Conservation (phyloP, 2,329 filamentous ascomycete genomes). For the Apiospora phragmitis region DNA sequence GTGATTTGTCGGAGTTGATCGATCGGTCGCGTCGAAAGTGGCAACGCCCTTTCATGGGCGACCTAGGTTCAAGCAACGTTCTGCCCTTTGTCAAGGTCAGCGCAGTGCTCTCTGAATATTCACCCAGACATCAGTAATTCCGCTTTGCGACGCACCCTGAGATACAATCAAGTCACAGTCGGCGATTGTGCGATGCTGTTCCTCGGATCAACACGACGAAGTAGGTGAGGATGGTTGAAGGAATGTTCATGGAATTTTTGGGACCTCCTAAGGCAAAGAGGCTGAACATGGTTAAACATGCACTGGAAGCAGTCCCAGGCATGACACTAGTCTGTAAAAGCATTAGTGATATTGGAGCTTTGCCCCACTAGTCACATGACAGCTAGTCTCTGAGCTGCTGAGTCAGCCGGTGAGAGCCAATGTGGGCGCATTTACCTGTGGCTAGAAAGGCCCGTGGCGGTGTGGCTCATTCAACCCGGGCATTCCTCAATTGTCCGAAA, state of each 20-base stretch:
- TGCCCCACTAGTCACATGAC: neutral
- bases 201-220: neutral
- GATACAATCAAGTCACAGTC: neutral
- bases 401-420: neutral
- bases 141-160: constrained; percentile 6
- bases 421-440: neutral
- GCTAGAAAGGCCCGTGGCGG: neutral
- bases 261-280: constrained; percentile 4
- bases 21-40: constrained; percentile 9
- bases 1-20: neutral
- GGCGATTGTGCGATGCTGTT: constrained; percentile 4
- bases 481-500: neutral
- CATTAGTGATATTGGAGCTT: neutral
- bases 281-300: constrained; percentile 9
- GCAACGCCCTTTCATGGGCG: constrained; percentile 7
- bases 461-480: neutral
- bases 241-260: constrained; percentile 9
- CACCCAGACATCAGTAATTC: constrained; percentile 5
- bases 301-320: neutral
- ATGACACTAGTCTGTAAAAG: neutral
- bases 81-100: constrained; percentile 11
- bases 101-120: neutral
- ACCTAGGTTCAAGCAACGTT: constrained; percentile 7
- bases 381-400: neutral
- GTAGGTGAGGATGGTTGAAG: constrained; percentile 5